Conservation (phyloP, 2,329 filamentous ascomycete species). For the Uncinocarpus reesii region DNA sequence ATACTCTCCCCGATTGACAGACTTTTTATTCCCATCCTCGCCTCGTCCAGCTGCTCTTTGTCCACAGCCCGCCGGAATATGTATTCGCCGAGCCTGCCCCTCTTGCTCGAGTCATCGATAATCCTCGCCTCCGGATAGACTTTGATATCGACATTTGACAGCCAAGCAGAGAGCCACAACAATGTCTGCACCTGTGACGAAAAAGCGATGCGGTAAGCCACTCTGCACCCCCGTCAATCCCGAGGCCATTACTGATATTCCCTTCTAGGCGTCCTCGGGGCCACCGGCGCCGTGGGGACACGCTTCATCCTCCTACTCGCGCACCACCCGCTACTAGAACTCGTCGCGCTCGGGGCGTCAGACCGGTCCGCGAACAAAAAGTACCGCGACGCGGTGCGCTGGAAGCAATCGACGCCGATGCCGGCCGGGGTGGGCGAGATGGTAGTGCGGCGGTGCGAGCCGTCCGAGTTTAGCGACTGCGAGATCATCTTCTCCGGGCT, state of each 20-base stretch:
- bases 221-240: not conserved
- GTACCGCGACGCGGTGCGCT: slow-evolving; percentile 85
- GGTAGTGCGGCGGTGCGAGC: slow-evolving; percentile 72
- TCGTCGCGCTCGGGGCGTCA: slow-evolving; percentile 82
- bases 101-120: not conserved
- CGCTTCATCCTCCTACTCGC: slow-evolving; percentile 88
- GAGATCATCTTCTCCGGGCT: slow-evolving; percentile 11
- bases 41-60: too few species aligned
- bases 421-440: slow-evolving; percentile 63
- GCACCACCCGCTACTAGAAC: slow-evolving; percentile 72
- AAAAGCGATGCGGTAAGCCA: slow-evolving; percentile 7
- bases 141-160: too few species aligned
- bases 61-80: not conserved
- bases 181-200: not conserved
- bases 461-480: slow-evolving; percentile 64
- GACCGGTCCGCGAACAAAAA: slow-evolving; percentile 81
- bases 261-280: slow-evolving; percentile 52
- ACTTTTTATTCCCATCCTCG: too few species aligned
- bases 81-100: not conserved
- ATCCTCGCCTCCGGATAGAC: not conserved
- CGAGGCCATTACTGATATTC: not conserved
- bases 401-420: slow-evolving; percentile 86
- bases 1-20: too few species aligned
- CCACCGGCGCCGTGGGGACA: slow-evolving; percentile 87
- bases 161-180: not conserved